These are phyloP conservation scores for Podospora pseudocomata DNA, from an alignment of 495 filamentous ascomycete species.

Conservation along the genomic window DNA sequence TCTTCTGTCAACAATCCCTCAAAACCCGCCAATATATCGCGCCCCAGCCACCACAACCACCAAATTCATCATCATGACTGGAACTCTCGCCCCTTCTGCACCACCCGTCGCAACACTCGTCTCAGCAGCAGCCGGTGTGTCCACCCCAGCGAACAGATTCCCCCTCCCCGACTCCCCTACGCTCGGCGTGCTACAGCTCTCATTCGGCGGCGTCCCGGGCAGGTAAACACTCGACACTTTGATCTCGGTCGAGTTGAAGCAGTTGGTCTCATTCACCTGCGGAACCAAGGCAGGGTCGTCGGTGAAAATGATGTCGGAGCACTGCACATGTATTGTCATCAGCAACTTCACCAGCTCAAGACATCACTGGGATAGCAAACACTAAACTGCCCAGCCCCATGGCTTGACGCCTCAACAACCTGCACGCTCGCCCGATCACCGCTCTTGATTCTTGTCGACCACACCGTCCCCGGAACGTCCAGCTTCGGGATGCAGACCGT, in stretches of 20 bases:
- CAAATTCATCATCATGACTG: not conserved
- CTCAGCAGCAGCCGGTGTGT: not conserved
- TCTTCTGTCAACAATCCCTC: not conserved
- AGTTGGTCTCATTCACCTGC: conserved; percentile 67
- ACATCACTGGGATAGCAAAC: conserved; percentile 27
- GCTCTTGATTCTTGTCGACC: conserved; percentile 46
- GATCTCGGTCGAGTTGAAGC: conserved; percentile 71
- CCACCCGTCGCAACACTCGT: not conserved
- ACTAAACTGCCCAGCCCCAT: conserved; percentile 81
- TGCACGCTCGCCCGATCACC: conserved; percentile 89
- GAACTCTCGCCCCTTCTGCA: not conserved
- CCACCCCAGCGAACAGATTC: not conserved
- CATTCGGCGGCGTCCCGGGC: not conserved
- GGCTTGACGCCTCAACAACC: conserved; percentile 74
- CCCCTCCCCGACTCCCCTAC: not conserved
- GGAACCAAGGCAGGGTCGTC: conserved; percentile 56
- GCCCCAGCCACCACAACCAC: not conserved
- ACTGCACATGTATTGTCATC: conserved; percentile 47
- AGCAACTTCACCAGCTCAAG: conserved; percentile 16
- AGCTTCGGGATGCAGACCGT: conserved; percentile 81
- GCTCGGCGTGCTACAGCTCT: not conserved
- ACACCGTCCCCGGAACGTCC: conserved; percentile 67
- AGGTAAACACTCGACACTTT: not conserved
- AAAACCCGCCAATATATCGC: not conserved
- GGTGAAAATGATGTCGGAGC: conserved; percentile 76